Evolutionary conservation across 768 basidiomycete genomes (phyloP), one percentile per base, ranked within the genome.

Genomic region (Pilatotrama ljubarskyi): DNA sequence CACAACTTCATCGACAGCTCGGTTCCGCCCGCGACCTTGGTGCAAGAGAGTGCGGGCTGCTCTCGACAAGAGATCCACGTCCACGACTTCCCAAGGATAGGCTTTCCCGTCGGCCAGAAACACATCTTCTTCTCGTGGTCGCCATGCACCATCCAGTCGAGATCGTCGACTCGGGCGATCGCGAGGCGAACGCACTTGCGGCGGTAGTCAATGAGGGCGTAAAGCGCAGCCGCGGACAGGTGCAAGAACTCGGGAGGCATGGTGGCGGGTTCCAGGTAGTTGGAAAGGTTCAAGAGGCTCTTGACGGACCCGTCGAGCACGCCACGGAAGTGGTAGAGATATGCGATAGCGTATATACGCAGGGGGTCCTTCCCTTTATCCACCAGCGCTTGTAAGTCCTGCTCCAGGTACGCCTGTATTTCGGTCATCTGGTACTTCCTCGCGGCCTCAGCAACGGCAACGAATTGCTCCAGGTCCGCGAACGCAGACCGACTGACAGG

Each of bases 401-500:
- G 49, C 32, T 50, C 49, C n/a, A 50, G 18, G 49, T 36, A 36
- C 15, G 35, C 7, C 10, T 13, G 24, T 22, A 50, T 2, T 9
- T 11, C 36, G 26, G 14, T 32, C 55, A 69, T 52, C 18, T 63
- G 55, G 51, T 71, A 71, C 56, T 68, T 71, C 18, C 52, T 57
- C 6, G 68, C 64, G 6, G 68, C 64, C n/a, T 62, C 63, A n/a
- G 66, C 25, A 1, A 66, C 52, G 13, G 43, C 47, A 13, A 54
- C 59, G 13, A 71, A n/a, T 17, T 41, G 20, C 1, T 44, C 42
- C 10, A 63, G 15, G 22, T 42, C 32, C 1, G 3, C n/a, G 14
- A 66, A 20, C 40, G n/a, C 20, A 2, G 66, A 58, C 29, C 59
- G 57, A 24, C 18, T 20, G 14, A 51, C 36, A 14, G 67, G 67